Conservation (phyloP, 169 alveolate species). For the Amoebophrya sp. region DNA sequence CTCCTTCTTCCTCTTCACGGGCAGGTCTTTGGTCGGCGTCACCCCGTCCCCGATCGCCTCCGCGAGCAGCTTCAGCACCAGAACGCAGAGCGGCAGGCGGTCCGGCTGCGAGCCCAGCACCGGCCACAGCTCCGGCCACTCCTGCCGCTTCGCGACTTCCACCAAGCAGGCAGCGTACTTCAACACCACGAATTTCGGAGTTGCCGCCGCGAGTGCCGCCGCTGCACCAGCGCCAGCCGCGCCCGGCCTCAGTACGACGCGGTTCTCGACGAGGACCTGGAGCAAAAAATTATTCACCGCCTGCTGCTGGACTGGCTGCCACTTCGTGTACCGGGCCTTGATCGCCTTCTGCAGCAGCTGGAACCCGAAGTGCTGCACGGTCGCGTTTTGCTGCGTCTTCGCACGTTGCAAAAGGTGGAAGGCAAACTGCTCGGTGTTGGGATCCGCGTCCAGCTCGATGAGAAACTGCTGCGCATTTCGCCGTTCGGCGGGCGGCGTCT, state of each 20-base stretch:
- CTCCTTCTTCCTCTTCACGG: neutral
- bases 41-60: neutral
- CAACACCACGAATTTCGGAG: neutral
- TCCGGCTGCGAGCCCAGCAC: too few relatives aligned
- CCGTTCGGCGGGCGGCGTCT: neutral
- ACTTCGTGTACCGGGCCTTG: neutral
- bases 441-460: neutral
- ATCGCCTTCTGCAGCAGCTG: neutral
- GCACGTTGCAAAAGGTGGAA: neutral
- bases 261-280: neutral
- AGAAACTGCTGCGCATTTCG: neutral
- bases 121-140: neutral
- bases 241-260: neutral
- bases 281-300: neutral
- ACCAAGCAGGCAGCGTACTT: neutral
- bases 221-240: neutral
- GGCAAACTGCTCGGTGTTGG: neutral
- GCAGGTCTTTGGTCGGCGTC: neutral
- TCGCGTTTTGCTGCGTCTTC: neutral
- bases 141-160: neutral
- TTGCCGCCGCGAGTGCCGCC: neutral
- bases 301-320: neutral
- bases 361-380: neutral
- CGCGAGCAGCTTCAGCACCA: neutral
- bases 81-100: too few relatives aligned